These are phyloP conservation scores for Exophiala mesophila DNA, from an alignment of 2,329 filamentous ascomycete species.

Conservation along the genomic window DNA sequence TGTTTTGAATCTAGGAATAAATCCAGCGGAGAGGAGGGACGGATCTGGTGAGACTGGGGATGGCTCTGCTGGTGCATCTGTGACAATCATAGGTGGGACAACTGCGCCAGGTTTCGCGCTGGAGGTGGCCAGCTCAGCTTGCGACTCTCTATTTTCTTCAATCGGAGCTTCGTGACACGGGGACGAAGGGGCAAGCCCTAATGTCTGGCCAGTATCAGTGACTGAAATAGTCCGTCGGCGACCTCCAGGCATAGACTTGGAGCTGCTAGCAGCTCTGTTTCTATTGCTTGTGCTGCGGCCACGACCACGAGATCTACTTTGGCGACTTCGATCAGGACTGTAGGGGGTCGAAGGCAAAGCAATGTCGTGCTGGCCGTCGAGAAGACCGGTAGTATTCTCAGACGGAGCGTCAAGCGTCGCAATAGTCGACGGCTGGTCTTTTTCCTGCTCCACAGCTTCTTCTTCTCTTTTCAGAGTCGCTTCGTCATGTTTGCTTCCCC, in stretches of 20 bases:
- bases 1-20: slow-evolving; percentile 23
- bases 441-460: slow-evolving; percentile 12
- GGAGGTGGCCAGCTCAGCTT: not conserved
- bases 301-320: slow-evolving; percentile 1
- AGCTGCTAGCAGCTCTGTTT: not conserved
- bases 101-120: not conserved
- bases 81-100: not conserved
- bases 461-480: slow-evolving; percentile 51
- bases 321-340: not conserved
- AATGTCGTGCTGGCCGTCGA: not conserved
- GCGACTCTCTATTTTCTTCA: not conserved
- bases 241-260: not conserved
- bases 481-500: slow-evolving; percentile 87
- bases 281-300: not conserved
- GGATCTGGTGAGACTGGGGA: slow-evolving; percentile 8
- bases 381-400: not conserved
- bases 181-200: not conserved
- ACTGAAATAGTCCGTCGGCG: slow-evolving; percentile 10
- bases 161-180: not conserved
- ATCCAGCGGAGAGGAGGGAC: slow-evolving; percentile 13
- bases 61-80: not conserved
- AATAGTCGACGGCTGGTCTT: not conserved
- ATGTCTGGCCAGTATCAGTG: slow-evolving; percentile 15
- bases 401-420: not conserved
- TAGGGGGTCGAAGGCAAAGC: too few relatives aligned